These are phyloP conservation scores for Phytophthora pseudosyringae DNA, from an alignment of 352 stramenopile genomes.

Conservation along the genomic window DNA sequence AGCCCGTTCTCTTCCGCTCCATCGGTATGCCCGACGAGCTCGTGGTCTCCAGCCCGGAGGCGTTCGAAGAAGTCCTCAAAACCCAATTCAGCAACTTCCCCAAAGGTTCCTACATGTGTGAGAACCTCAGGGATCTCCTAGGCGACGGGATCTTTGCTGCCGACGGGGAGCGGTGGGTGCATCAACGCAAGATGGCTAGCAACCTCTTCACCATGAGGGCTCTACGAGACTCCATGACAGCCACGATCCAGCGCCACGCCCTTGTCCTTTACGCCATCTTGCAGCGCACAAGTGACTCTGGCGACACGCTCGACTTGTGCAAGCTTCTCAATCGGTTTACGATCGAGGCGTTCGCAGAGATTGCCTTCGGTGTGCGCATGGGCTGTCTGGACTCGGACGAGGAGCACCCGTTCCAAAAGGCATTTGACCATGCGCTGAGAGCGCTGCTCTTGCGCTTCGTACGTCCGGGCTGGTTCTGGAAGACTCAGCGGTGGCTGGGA, in stretches of 20 bases:
- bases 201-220: conserved; percentile 77
- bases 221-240: conserved; percentile 50
- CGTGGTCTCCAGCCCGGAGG: background rate
- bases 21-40: conserved; percentile 2
- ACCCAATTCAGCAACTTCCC: conserved; percentile 41
- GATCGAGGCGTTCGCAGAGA: conserved; percentile 69
- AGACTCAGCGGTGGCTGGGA: conserved; percentile 42
- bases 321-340: conserved; percentile 61
- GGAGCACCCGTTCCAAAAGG: conserved; percentile 55
- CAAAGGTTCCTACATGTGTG: conserved; percentile 52
- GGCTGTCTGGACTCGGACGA: conserved; percentile 35
- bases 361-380: conserved; percentile 71
- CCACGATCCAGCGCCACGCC: conserved; percentile 33
- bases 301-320: conserved; percentile 43
- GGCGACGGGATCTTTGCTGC: conserved; percentile 48
- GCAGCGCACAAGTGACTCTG: background rate
- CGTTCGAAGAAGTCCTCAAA: conserved; percentile 3
- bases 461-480: conserved; percentile 50
- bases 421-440: conserved; percentile 57
- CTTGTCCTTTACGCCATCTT: conserved; percentile 31
- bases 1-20: conserved; percentile 24
- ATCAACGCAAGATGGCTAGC: conserved; percentile 82
- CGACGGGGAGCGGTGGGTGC: conserved; percentile 49
- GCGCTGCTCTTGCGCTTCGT: conserved; percentile 46
- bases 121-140: conserved; percentile 45